Conservation (phyloP, 2,329 filamentous ascomycete genomes). For the Talaromyces marneffei region DNA sequence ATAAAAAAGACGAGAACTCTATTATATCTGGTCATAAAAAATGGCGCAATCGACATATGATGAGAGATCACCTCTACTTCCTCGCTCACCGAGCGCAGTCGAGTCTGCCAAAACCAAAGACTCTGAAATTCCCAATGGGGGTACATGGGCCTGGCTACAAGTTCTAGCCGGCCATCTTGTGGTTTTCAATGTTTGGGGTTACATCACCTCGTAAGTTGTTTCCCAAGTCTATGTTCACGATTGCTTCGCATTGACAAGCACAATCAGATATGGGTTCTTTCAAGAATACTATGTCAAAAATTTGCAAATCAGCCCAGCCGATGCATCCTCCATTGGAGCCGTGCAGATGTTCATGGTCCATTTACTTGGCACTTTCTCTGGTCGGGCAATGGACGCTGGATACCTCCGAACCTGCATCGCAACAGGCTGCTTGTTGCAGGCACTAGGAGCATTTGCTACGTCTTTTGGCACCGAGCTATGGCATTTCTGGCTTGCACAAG, state of each 20-base stretch:
- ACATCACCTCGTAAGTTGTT: constrained; percentile 46
- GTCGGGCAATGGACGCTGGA: constrained; percentile 9
- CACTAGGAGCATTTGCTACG: constrained; percentile 1
- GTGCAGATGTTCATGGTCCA: constrained; percentile 8
- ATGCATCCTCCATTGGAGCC: constrained; percentile 24
- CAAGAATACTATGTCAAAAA: constrained; percentile 38
- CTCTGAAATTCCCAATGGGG: constrained; percentile 6
- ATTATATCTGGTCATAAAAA: not conserved
- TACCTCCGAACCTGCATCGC: constrained; percentile 18
- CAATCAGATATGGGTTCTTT: constrained; percentile 38
- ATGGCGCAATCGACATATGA: not conserved
- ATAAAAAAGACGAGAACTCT: not conserved
- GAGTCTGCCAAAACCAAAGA: not conserved
- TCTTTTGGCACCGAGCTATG: constrained; percentile 22
- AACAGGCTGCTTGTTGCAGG: constrained; percentile 18
- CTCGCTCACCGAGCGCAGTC: not conserved
- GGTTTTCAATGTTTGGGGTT: constrained; percentile 11
- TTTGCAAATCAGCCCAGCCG: constrained; percentile 32
- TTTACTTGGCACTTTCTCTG: constrained; percentile 8
- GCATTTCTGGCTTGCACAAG: constrained; percentile 47
- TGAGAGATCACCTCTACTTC: not conserved
- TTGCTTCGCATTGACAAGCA: not conserved
- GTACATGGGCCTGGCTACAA: constrained; percentile 8
- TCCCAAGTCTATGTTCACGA: constrained; percentile 21
- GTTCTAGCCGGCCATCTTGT: constrained; percentile 5